Base-by-base conservation (phyloP, 192 early-diverging fungal species). In the Spinellus fusiger region DNA sequence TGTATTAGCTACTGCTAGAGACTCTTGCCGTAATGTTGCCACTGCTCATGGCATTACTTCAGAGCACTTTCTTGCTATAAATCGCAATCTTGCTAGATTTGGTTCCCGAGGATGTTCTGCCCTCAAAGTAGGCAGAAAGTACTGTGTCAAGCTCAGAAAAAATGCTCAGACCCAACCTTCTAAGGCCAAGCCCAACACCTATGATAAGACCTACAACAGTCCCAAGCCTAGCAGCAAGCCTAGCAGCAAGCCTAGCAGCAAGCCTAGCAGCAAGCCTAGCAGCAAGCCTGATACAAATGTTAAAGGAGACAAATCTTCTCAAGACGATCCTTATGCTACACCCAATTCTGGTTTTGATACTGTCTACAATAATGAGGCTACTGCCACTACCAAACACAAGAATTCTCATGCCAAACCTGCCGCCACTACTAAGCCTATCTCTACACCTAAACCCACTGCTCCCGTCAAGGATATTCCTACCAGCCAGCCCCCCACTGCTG, bases 101-200 rank as follows among this genome's bases (percentile, higher is more conserved):
- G 49, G 49, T 50, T 55, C 37, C 33, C 29, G 34, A 25, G 50
- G 56, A 26, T 66, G 64, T 33, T 26, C 49, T 33, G 35, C 49
- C 18, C 44, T 66, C 27, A 37, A 51, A 7, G 49, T 37, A 40
- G 64, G 64, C n/a, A 13, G 35, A 15, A 33, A 49, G 18, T 66
- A 66, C 56, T 66, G 64, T 28, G 56, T 66, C 20, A 47, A 59
- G 49, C n/a, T n/a, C n/a, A n/a, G n/a, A n/a, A n/a, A n/a, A n/a
- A n/a, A n/a, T n/a, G 37, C 16, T 8, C 28, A 28, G 9, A 49
- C 20, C 29, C 48, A 22, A 28, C 33, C 35, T n/a, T 49, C 28
- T 34, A 51, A 61, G 56, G 47, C 38, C 40, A 27, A 46, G 16
- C 47, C 38, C 38, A 46, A 46, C 56, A 46, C 40, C 40, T 20